Evolutionary conservation across 352 stramenopile genomes (phyloP), one percentile per base, ranked within the genome.

Genomic region (Phytopythium montanum): DNA sequence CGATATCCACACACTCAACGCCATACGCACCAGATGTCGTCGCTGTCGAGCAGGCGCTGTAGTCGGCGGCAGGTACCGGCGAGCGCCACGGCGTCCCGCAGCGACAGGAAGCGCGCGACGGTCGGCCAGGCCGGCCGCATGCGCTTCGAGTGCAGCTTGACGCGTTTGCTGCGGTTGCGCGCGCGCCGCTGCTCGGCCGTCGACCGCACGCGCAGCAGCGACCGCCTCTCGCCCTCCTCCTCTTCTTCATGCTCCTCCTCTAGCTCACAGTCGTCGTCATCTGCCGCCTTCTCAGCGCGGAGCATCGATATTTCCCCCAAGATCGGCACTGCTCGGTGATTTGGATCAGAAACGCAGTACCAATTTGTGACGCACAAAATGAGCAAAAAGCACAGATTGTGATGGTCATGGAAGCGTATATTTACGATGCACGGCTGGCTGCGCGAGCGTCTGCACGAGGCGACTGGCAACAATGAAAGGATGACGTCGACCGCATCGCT

Each of bases 101-200:
- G 65, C 46, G 56, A 46, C 25, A 87, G 52, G 58, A 79, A 87
- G 33, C 33, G 25, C 1, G 70, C 68, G 39, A 87, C 73, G 12
- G 48, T 54, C 16, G 64, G 60, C 76, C 74, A 87, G 34, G 77
- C 36, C 51, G 72, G 63, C 50, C 76, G 74, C 62, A 87, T 54
- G 21, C 76, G 70, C 69, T 87, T 87, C 28, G 76, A 87, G 29
- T 78, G 59, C 28, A 87, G 45, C 65, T 85, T 84, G 38, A 87
- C 65, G 56, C 76, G 76, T 66, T 83, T 85, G 51, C 54, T 38
- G 14, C 65, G 60, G 56, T 87, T 87, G 19, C 75, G 75, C 49
- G 48, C 45, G 29, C 63, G 68, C 54, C 72, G 73, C 56, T 82
- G 63, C 49, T 69, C 69, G 36, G 71, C 59, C 57, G 64, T 74